Conservation (phyloP, 225 moss, liverwort and hornwort genomes). For the Anthoceros angustus region DNA sequence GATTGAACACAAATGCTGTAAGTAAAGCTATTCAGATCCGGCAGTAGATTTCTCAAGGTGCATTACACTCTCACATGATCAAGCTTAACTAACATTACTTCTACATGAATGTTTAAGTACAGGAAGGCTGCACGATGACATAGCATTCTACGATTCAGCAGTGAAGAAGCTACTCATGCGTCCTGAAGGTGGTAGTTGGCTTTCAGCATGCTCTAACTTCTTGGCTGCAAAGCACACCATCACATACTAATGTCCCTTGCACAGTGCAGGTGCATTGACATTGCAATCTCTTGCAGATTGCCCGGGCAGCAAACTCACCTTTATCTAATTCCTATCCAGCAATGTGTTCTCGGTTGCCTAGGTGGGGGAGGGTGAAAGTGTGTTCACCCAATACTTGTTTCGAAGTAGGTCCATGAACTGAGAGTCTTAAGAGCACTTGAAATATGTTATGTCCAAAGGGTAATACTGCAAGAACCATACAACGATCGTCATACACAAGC, state of each 20-base stretch:
- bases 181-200: conserved; percentile 79
- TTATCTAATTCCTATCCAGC: conserved; percentile 79
- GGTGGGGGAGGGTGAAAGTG: conserved; percentile 69
- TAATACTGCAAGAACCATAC: conserved; percentile 43
- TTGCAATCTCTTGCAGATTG: neutral
- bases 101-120: neutral
- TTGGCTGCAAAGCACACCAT: conserved; percentile 41
- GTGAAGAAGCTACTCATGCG: conserved; percentile 83
- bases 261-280: neutral
- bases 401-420: conserved; percentile 71
- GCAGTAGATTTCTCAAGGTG: no score
- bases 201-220: conserved; percentile 95
- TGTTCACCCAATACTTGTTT: conserved; percentile 95
- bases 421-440: conserved; percentile 72
- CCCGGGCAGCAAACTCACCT: conserved; percentile 23
- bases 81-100: no score
- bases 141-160: conserved; percentile 29
- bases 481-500: neutral
- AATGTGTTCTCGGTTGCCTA: conserved; percentile 76
- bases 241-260: neutral
- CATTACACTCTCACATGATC: no score
- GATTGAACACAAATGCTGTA: no score
- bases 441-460: conserved; percentile 76
- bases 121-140: neutral
- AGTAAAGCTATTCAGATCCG: no score